phyloP scores from a whole-genome alignment of 192 early-diverging fungal genomes.

The Chytriomyces sp. region DNA sequence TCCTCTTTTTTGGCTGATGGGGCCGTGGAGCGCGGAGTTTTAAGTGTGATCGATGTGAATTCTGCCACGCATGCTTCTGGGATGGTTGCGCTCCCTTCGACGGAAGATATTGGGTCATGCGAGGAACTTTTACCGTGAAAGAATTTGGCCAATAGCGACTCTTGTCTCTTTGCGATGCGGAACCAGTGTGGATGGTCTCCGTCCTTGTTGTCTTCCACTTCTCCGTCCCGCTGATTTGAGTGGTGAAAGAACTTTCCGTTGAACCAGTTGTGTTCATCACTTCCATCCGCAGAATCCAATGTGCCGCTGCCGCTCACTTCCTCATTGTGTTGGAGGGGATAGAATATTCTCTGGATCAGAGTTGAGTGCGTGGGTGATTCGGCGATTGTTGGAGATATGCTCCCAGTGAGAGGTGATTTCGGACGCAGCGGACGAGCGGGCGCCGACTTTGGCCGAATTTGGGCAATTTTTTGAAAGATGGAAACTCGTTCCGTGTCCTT shows the following conservation, averaged over 20 bases:
- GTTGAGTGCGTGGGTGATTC: too few species aligned
- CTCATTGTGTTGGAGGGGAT: neutral
- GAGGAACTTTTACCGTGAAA: constrained; percentile 11
- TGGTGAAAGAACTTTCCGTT: constrained; percentile 26
- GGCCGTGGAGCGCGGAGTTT: neutral
- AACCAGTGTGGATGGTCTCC: constrained; percentile 26
- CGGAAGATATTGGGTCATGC: neutral
- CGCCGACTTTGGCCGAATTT: constrained; percentile 19
- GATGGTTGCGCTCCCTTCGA: neutral
- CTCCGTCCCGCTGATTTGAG: neutral
- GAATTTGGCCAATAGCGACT: constrained; percentile 25
- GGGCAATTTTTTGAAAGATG: constrained; percentile 7
- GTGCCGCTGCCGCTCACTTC: neutral
- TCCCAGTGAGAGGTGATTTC: neutral
- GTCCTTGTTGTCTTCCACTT: neutral
- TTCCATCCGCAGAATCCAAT: neutral
- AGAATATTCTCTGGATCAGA: constrained; percentile 21
- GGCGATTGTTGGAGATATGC: too few species aligned
- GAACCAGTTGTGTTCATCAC: constrained; percentile 19
- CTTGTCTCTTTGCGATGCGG: constrained; percentile 23
- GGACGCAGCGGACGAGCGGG: neutral
- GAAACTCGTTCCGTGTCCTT: neutral
- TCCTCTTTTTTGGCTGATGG: too few species aligned
- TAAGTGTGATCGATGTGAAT: neutral
- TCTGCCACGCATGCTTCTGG: neutral